Evolutionary conservation across 2,329 filamentous ascomycete genomes (phyloP).

Genomic region (Calycina marina): DNA sequence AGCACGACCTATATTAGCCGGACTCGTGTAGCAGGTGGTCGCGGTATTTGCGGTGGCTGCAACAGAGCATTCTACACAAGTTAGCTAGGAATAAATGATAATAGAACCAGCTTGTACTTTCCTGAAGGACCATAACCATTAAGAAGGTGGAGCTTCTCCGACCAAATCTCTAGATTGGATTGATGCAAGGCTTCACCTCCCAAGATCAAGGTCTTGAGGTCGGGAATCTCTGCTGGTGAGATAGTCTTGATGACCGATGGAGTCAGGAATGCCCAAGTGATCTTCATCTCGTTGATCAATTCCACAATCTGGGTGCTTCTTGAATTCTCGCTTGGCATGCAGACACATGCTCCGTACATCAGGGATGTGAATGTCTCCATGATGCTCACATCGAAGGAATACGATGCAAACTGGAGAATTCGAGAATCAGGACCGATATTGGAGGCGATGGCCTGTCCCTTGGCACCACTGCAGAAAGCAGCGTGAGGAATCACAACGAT

Average conservation of each 20-base stretch:
- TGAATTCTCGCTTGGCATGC: conserved; percentile 6
- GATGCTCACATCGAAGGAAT: conserved; percentile 7
- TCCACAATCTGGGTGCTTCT: background rate
- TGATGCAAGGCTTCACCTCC: too few species aligned
- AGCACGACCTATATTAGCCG: background rate
- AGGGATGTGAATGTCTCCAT: conserved; percentile 1
- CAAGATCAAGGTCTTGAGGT: background rate
- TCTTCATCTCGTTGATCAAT: conserved; percentile 3
- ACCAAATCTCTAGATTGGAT: too few species aligned
- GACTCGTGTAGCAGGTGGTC: too few species aligned
- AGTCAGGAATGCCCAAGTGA: background rate
- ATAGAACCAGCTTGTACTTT: too few species aligned
- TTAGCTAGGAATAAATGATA: too few species aligned
- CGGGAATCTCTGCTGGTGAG: conserved; percentile 1
- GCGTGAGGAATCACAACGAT: conserved; percentile 24
- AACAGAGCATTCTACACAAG: too few species aligned
- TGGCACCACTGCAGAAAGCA: conserved; percentile 5
- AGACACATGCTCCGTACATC: conserved; percentile 5
- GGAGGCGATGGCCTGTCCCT: background rate
- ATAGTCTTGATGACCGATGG: conserved; percentile 2
- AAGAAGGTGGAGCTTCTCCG: too few species aligned
- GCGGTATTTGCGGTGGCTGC: too few species aligned
- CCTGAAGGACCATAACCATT: too few species aligned
- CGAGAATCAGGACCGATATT: conserved; percentile 3
- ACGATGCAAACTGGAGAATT: conserved; percentile 6